Evolutionary conservation across 202 grass and related monocot genomes (phyloP).

Genomic region (Elaeis oleifera): DNA sequence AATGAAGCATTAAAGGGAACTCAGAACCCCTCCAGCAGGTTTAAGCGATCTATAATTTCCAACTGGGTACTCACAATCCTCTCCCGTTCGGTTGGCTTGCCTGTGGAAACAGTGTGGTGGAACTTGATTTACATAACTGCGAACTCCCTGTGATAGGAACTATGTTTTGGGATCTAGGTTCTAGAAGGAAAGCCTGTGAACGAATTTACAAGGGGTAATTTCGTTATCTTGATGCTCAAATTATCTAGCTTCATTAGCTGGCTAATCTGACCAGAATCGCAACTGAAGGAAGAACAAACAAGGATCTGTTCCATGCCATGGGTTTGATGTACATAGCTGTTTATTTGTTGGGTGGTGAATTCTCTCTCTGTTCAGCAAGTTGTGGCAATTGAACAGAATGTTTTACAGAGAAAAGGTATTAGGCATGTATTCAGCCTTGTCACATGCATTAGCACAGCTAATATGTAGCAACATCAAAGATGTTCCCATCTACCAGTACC

Average conservation of each 20-base stretch:
- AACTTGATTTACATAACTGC: too few relatives aligned
- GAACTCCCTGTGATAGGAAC: too few relatives aligned
- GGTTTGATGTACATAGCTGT: conserved; percentile 40
- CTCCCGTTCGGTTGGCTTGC: conserved; percentile 24
- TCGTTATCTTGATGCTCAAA: too few relatives aligned
- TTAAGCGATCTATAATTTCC: conserved; percentile 29
- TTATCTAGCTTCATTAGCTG: too few relatives aligned
- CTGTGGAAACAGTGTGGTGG: conserved; percentile 26
- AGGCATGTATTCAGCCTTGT: conserved; percentile 36
- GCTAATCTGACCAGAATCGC: too few relatives aligned
- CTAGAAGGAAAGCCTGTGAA: too few relatives aligned
- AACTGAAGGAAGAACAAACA: not conserved
- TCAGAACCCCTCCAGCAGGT: conserved; percentile 15
- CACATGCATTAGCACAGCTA: conserved; percentile 51
- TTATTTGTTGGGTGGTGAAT: conserved; percentile 36
- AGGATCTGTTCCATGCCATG: conserved; percentile 31
- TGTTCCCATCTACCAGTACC: too few relatives aligned
- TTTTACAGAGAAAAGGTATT: conserved; percentile 46
- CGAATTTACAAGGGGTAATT: too few relatives aligned
- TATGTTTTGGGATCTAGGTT: too few relatives aligned
- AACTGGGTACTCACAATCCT: conserved; percentile 25
- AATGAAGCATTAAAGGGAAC: conserved; percentile 18
- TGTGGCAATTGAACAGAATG: conserved; percentile 35
- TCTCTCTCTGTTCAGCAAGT: conserved; percentile 33
- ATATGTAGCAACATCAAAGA: too few relatives aligned